phyloP scores from a whole-genome alignment of 495 filamentous ascomycete species.

The Talaromyces ruber region DNA sequence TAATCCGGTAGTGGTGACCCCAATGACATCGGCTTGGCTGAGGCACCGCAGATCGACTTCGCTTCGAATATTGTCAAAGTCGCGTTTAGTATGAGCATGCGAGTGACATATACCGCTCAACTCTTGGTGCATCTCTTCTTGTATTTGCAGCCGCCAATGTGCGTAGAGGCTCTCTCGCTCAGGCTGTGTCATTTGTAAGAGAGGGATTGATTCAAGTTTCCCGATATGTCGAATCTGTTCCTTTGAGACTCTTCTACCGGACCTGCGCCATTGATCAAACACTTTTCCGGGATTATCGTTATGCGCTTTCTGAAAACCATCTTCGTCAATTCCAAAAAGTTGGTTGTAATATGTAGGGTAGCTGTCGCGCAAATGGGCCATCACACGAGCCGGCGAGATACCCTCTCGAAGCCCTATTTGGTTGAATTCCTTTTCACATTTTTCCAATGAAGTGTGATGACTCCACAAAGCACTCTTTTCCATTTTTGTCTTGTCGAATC shows the following conservation, averaged over 20 bases:
- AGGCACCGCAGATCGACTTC: conserved; percentile 30
- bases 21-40: conserved; percentile 49
- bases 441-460: neutral
- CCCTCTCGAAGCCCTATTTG: neutral
- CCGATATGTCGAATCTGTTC: conserved; percentile 6
- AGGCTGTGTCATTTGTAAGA: conserved; percentile 15
- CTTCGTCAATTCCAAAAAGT: conserved; percentile 18
- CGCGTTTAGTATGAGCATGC: conserved; percentile 23
- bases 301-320: conserved; percentile 20
- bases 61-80: conserved; percentile 18
- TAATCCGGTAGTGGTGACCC: conserved; percentile 67
- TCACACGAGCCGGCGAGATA: conserved; percentile 4
- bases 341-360: conserved; percentile 14
- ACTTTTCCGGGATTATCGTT: conserved; percentile 17
- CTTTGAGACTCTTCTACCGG: conserved; percentile 3
- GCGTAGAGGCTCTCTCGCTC: conserved; percentile 18
- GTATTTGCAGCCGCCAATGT: conserved; percentile 39
- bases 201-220: conserved; percentile 8
- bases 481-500: conserved; percentile 23
- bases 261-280: conserved; percentile 20
- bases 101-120: neutral
- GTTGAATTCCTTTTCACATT: neutral
- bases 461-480: conserved; percentile 21
- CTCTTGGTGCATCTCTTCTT: neutral
- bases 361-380: conserved; percentile 8